phyloP scores from a whole-genome alignment of 176 grass and related monocot species.

The Typha latifolia region DNA sequence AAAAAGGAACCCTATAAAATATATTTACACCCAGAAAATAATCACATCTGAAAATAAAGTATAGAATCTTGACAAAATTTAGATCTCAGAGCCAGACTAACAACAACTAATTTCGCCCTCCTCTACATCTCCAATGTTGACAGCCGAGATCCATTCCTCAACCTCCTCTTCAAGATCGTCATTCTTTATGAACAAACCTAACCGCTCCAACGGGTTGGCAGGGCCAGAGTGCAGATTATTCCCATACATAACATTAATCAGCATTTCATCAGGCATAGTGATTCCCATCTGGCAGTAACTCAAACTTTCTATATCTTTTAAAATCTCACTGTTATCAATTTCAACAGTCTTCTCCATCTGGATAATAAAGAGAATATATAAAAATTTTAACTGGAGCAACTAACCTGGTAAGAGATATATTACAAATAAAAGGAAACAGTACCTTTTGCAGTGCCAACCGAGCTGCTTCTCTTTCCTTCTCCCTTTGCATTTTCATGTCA shows the following conservation, averaged over 20 bases:
- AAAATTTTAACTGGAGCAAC: neutral
- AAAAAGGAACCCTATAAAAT: no score
- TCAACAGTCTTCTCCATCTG: constrained; percentile 92
- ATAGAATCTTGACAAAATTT: no score
- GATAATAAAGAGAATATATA: constrained; percentile 6
- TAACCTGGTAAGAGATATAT: constrained; percentile 4
- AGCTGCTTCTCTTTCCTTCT: constrained; percentile 72
- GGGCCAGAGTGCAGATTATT: constrained; percentile 29
- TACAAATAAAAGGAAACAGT: neutral
- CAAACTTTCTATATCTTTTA: constrained; percentile 56
- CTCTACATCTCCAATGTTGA: constrained; percentile 31
- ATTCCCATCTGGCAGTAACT: constrained; percentile 14
- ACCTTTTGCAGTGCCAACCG: constrained; percentile 63
- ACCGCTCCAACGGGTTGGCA: constrained; percentile 53
- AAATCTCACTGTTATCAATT: constrained; percentile 63
- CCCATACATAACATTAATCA: constrained; percentile 32
- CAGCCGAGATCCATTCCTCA: constrained; percentile 26
- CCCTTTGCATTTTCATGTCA: constrained; percentile 47
- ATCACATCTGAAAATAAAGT: no score
- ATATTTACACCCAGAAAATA: no score
- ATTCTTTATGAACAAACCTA: constrained; percentile 75
- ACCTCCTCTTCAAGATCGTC: constrained; percentile 42
- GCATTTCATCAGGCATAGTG: constrained; percentile 23
- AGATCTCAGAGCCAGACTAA: neutral
- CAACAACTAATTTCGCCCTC: constrained; percentile 51